Evolutionary conservation across 345 rosid species (phyloP).

Genomic region (Hibiscus syriacus): DNA sequence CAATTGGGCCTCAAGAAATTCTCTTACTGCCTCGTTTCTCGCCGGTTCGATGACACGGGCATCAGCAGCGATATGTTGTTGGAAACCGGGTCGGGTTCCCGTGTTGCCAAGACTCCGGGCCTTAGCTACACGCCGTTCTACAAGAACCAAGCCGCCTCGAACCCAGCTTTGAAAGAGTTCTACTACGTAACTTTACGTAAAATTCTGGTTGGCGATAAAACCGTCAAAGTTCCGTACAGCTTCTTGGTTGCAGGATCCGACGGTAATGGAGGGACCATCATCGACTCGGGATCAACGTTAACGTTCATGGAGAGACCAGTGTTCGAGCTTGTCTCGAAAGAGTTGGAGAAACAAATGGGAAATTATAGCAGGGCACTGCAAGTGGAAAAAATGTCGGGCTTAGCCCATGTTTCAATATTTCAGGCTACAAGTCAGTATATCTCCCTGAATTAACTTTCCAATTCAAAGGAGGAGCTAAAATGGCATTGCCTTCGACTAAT

Average conservation of each 20-base stretch:
- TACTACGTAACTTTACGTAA: conserved; percentile 59
- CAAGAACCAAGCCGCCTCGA: conserved; percentile 31
- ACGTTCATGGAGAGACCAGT: conserved; percentile 70
- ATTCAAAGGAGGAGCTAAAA: conserved; percentile 79
- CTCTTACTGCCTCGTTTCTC: conserved; percentile 73
- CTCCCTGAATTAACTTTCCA: conserved; percentile 50
- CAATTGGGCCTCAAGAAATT: conserved; percentile 65
- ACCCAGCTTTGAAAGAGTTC: conserved; percentile 35
- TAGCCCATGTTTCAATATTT: conserved; percentile 62
- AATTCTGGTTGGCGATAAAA: conserved; percentile 48
- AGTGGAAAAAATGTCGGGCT: conserved; percentile 42
- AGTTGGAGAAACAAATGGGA: conserved; percentile 53
- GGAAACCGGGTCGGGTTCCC: conserved; percentile 41
- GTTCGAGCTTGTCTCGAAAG: conserved; percentile 43
- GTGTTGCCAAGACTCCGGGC: conserved; percentile 35
- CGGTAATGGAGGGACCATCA: conserved; percentile 76
- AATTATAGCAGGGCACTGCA: conserved; percentile 35
- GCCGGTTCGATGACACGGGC: conserved; percentile 53
- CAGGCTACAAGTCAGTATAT: conserved; percentile 26
- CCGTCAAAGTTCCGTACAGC: conserved; percentile 54
- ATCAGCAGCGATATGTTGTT: conserved; percentile 49
- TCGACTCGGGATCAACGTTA: conserved; percentile 88
- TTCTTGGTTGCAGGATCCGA: conserved; percentile 45
- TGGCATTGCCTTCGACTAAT: conserved; percentile 55
- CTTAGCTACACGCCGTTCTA: conserved; percentile 60